phyloP scores from a whole-genome alignment of 208 protist genomes.

The Kentomonas sorsogonicus region DNA sequence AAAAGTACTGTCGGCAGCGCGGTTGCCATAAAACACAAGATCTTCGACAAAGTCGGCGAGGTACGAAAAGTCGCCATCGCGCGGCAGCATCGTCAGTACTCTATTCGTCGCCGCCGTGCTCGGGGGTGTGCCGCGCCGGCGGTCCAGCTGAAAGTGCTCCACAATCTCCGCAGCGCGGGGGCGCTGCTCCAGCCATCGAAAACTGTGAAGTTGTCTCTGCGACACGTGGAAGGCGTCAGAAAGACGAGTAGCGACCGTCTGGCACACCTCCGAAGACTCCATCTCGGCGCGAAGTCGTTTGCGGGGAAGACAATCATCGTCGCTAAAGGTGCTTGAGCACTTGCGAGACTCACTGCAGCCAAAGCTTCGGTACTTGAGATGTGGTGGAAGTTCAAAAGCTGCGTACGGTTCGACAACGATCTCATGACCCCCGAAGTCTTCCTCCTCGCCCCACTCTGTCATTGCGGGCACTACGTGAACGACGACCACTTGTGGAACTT shows the following conservation, averaged over 20 bases:
- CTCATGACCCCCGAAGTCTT: too few species aligned
- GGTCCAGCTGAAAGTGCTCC: slow-evolving; percentile 57
- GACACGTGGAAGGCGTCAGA: slow-evolving; percentile 48
- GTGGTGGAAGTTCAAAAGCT: too few species aligned
- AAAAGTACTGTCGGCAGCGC: slow-evolving; percentile 31
- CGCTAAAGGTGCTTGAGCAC: too few species aligned
- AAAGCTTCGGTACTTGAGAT: too few species aligned
- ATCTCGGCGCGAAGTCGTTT: too few species aligned
- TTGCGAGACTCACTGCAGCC: too few species aligned
- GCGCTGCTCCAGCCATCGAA: slow-evolving; percentile 52
- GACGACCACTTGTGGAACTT: too few species aligned
- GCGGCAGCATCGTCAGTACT: slow-evolving; percentile 31
- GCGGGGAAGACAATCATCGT: too few species aligned
- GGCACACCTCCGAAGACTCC: slow-evolving; percentile 17
- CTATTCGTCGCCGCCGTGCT: slow-evolving; percentile 46
- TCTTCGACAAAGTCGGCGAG: slow-evolving; percentile 52
- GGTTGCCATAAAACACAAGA: slow-evolving; percentile 25
- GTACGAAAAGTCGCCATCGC: slow-evolving; percentile 22
- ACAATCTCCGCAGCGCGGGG: slow-evolving; percentile 43
- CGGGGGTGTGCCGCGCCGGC: slow-evolving; percentile 41
- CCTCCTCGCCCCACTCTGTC: too few species aligned
- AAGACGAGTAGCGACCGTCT: slow-evolving; percentile 29
- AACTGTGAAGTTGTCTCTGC: slow-evolving; percentile 49
- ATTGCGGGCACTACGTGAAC: too few species aligned
- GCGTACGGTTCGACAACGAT: too few species aligned